Conservation (phyloP, 1,139 yeast genomes). For the Yamadazyma triangularis region DNA sequence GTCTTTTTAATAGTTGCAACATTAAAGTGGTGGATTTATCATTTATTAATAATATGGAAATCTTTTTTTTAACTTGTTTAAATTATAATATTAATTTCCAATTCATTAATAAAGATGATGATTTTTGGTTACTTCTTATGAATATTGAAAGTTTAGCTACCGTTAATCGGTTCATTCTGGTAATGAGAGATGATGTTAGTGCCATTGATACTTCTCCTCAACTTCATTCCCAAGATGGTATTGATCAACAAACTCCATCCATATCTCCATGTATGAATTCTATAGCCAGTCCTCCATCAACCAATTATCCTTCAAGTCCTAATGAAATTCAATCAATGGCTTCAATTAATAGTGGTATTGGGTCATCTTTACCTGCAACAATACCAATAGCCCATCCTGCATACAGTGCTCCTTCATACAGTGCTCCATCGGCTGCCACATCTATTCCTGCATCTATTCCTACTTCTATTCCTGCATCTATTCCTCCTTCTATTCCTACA, state of each 20-base stretch:
- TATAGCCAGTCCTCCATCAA: background rate
- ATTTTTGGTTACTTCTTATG: conserved; percentile 20
- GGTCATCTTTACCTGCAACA: background rate
- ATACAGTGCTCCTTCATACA: no score
- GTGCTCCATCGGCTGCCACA: no score
- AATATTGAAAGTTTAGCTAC: background rate
- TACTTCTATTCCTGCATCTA: background rate
- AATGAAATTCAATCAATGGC: background rate
- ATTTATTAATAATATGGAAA: conserved; percentile 22
- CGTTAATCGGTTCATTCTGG: background rate
- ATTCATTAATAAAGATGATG: conserved; percentile 15
- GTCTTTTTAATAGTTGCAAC: conserved; percentile 9
- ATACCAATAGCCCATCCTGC: no score
- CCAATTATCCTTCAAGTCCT: background rate
- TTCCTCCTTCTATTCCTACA: background rate
- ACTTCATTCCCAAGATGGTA: background rate
- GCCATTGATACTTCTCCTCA: background rate
- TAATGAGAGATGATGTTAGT: background rate
- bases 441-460: no score
- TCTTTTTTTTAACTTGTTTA: conserved; percentile 24
- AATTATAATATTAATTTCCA: conserved; percentile 27
- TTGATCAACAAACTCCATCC: background rate
- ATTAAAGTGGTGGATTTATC: conserved; percentile 10
- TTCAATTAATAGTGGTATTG: background rate
- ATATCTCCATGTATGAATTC: background rate